These are phyloP conservation scores for Symbiodinium natans DNA, from an alignment of 73 alveolate genomes.

Conservation along the genomic window DNA sequence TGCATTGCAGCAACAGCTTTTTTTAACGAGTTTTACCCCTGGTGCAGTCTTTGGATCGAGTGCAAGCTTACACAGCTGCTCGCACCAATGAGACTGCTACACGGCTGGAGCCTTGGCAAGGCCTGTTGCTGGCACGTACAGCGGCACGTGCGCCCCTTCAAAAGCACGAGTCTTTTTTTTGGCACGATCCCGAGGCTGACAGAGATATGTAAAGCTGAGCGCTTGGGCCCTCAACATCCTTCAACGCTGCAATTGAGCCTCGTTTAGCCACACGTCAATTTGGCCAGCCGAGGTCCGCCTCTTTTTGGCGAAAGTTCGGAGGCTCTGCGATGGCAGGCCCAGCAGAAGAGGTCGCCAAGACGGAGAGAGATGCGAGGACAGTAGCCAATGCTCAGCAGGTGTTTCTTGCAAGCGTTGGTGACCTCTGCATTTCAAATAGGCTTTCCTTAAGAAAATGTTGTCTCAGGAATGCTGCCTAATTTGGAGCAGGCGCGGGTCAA, in stretches of 20 bases:
- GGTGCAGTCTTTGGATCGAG: constrained; percentile 82
- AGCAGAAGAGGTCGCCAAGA: neutral
- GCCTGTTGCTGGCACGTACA: no score
- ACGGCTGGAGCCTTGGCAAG: neutral
- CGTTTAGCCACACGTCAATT: no score
- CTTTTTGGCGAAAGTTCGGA: neutral
- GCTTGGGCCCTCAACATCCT: neutral
- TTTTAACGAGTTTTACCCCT: neutral
- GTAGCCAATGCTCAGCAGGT: no score
- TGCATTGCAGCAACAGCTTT: neutral
- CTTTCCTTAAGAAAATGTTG: no score
- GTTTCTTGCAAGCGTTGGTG: no score
- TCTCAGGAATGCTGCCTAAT: no score
- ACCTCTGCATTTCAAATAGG: no score
- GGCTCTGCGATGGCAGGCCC: neutral
- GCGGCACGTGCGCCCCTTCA: no score
- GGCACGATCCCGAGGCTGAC: neutral
- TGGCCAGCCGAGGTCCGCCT: neutral
- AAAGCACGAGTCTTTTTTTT: no score
- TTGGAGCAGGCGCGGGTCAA: no score
- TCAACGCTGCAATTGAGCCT: no score
- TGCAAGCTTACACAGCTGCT: constrained; percentile 70
- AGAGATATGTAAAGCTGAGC: neutral
- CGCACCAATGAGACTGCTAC: constrained; percentile 29
- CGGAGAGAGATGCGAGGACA: neutral